Base-by-base conservation (phyloP, 129 eudicot species). In the Lactuca saligna region DNA sequence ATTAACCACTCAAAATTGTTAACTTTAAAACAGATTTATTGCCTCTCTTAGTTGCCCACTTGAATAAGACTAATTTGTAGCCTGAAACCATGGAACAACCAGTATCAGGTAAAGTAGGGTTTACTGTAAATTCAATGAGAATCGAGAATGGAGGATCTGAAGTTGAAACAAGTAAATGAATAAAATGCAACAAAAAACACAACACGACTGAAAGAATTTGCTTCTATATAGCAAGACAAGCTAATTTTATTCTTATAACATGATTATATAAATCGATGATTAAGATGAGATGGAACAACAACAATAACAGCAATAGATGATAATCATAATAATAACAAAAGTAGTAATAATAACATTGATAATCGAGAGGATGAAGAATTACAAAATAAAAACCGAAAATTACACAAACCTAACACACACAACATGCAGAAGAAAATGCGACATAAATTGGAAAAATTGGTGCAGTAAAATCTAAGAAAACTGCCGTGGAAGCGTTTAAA, bases 1-100 rank as follows among this genome's bases (percentile, higher is more conserved):
- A 68, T 54, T 63, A 69, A 55, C 50, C 78, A 63, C 70, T 63
- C 73, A 76, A 76, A 69, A 17, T 70, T 46, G 63, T 53, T 57
- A 51, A 14, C 71, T 38, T 50, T 63, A 68, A 74, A 75, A 70
- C 69, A 80, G 58, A 70, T 48, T 65, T 65, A 70, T 58, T 75
- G 81, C 81, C 61, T 75, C 80, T 70, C 69, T 69, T 66, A 74
- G 80, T 69, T 70, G 60, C 80, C 51, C 15, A 16, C 69, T 48
- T 29, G 76, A 65, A 79, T 56, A 61, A 68, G 75, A 25, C 68
- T 58, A 70, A 74, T 42, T 39, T 67, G 65, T 39, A 44, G 79
- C 79, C 78, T 66, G 81, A 54, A 81, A 59, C 78, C 79, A 79
- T 66, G 67, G 74, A 71, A 71, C 15, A 57, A 58, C 58, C 57